These are phyloP conservation scores for Ustilago esculenta DNA, from an alignment of 1,284 basidiomycete species.

Conservation along the genomic window DNA sequence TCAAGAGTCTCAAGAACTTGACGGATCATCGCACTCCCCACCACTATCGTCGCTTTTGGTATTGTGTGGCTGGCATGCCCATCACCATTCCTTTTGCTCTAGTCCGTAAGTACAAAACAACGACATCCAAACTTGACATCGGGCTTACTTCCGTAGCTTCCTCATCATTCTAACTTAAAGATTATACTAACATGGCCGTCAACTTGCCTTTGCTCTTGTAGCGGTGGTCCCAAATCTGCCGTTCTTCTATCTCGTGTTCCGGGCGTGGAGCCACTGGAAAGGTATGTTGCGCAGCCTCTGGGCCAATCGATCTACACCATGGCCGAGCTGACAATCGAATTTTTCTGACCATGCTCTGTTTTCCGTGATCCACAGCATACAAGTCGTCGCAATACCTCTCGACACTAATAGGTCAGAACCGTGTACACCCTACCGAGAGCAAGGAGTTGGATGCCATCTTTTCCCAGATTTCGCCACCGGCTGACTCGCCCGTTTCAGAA, in stretches of 20 bases:
- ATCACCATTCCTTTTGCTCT: constrained; percentile 62
- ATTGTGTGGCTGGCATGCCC: constrained; percentile 57
- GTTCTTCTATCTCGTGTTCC: constrained; percentile 65
- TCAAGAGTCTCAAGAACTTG: constrained; percentile 49
- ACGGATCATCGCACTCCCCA: constrained; percentile 52
- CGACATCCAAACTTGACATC: neutral
- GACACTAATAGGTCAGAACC: constrained; percentile 39
- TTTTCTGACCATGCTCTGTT: neutral
- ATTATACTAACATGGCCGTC: neutral
- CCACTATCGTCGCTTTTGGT: constrained; percentile 55
- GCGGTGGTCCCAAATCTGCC: constrained; percentile 64
- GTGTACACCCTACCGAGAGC: constrained; percentile 51
- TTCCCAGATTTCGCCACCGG: constrained; percentile 11
- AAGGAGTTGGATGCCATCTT: constrained; percentile 51
- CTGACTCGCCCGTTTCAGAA: constrained; percentile 2
- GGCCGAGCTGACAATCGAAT: too few relatives aligned
- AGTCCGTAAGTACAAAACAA: constrained; percentile 41
- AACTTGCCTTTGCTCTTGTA: neutral
- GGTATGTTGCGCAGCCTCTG: constrained; percentile 34
- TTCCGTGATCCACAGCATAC: constrained; percentile 48
- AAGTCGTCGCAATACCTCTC: constrained; percentile 54
- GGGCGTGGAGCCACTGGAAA: constrained; percentile 63
- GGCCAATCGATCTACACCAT: too few relatives aligned
- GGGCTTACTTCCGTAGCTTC: neutral
- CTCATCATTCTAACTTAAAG: neutral